phyloP scores from a whole-genome alignment of 1,139 yeast species.

The Lodderomyces margitis region DNA sequence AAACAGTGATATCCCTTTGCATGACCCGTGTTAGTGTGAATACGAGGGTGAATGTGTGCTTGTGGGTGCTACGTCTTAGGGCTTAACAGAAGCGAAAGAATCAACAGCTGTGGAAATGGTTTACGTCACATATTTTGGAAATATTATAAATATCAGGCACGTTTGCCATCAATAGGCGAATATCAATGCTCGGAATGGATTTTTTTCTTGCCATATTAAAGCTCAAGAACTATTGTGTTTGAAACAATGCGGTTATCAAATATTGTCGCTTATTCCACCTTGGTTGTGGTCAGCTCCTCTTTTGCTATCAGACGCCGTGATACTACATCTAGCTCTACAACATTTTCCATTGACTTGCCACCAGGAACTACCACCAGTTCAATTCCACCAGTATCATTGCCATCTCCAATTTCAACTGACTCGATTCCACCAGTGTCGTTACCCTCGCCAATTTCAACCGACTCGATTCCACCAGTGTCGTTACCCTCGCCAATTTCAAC shows the following conservation, averaged over 20 bases:
- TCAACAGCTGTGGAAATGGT: too few relatives aligned
- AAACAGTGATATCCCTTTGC: too few relatives aligned
- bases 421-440: background rate
- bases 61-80: too few relatives aligned
- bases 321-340: background rate
- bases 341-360: background rate
- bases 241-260: background rate
- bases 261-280: background rate
- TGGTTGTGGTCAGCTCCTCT: background rate
- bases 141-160: background rate
- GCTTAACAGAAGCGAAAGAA: too few relatives aligned
- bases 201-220: too few relatives aligned
- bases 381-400: background rate
- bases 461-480: background rate
- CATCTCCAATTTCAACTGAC: background rate
- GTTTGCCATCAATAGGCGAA: background rate
- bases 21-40: too few relatives aligned
- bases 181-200: too few relatives aligned
- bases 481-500: background rate
- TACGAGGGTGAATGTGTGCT: too few relatives aligned
- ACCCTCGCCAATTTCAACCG: background rate
- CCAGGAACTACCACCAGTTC: background rate
- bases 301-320: background rate
- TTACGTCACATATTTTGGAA: too few relatives aligned
- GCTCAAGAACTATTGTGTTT: background rate